A percentile compares a stretch with the other conserved stretches of the same genome.
Evolutionary conservation across 441 rosid genomes (phyloP).

Genomic region (Eruca vesicaria): DNA sequence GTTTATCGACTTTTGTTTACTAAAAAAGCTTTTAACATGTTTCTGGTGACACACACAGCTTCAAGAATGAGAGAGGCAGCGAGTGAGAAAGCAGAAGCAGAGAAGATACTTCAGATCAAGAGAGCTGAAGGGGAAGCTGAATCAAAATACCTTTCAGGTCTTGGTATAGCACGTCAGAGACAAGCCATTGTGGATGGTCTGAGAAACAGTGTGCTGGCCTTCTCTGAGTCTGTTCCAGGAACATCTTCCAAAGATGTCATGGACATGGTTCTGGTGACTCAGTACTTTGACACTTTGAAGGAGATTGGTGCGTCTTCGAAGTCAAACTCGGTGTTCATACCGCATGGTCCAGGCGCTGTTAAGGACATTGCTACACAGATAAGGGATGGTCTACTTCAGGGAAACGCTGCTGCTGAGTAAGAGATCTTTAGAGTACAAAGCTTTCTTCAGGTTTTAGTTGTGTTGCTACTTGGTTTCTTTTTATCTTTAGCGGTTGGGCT

Average conservation of each 20-base stretch:
- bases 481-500: conserved; percentile 3
- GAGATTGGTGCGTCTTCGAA: conserved; percentile 55
- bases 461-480: neutral
- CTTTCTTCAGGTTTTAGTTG: conserved; percentile 8
- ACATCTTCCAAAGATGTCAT: conserved; percentile 54
- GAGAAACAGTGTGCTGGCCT: conserved; percentile 59
- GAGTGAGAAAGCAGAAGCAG: conserved; percentile 59
- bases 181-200: conserved; percentile 65
- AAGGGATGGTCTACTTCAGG: conserved; percentile 55
- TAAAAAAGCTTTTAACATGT: too few relatives aligned
- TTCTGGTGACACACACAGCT: conserved; percentile 33
- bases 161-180: conserved; percentile 58
- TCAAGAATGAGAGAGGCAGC: conserved; percentile 61
- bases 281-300: conserved; percentile 63
- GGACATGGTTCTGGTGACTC: conserved; percentile 62
- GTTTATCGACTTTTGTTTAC: neutral
- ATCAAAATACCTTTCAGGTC: conserved; percentile 53
- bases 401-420: conserved; percentile 19
- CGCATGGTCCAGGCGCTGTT: conserved; percentile 57
- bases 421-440: neutral
- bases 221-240: conserved; percentile 61
- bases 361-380: conserved; percentile 53
- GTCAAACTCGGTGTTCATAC: conserved; percentile 51
- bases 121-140: conserved; percentile 62
- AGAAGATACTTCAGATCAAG: conserved; percentile 59